Percentiles rank a stretch among this genome's conserved stretches.
phyloP scores from a whole-genome alignment of 1,139 yeast species.

The Diutina scorzettiae region DNA sequence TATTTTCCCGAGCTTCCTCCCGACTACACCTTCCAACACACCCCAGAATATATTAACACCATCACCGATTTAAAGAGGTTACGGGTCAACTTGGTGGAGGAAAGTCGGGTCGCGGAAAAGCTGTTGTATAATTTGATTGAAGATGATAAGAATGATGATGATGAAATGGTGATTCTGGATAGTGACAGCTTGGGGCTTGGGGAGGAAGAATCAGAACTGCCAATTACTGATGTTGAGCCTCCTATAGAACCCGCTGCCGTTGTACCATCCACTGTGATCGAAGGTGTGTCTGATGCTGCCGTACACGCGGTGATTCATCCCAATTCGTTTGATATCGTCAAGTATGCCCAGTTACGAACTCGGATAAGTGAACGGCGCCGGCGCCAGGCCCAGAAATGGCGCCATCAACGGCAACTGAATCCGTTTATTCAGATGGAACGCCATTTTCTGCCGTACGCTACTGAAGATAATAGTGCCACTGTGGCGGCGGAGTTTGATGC shows the following conservation, averaged over 20 bases:
- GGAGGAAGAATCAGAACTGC: conserved; percentile 15
- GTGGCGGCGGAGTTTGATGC: neutral
- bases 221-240: conserved; percentile 5
- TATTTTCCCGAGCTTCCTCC: conserved; percentile 89
- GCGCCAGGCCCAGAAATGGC: conserved; percentile 13
- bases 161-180: no score
- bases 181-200: conserved; percentile 20
- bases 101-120: conserved; percentile 67
- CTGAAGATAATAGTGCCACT: neutral
- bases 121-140: conserved; percentile 54
- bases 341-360: conserved; percentile 39
- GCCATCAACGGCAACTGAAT: conserved; percentile 19
- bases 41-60: conserved; percentile 54
- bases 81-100: conserved; percentile 61
- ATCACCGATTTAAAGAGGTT: conserved; percentile 64
- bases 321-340: conserved; percentile 47
- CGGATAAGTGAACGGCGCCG: conserved; percentile 14
- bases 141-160: conserved; percentile 28
- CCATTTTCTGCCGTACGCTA: conserved; percentile 28
- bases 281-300: conserved; percentile 1
- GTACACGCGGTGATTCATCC: neutral
- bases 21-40: conserved; percentile 75
- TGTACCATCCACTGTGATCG: neutral
- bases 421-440: conserved; percentile 35
- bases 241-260: neutral